Conservation (phyloP, 306 rosid species). For the Pyrus bretschneideri region DNA sequence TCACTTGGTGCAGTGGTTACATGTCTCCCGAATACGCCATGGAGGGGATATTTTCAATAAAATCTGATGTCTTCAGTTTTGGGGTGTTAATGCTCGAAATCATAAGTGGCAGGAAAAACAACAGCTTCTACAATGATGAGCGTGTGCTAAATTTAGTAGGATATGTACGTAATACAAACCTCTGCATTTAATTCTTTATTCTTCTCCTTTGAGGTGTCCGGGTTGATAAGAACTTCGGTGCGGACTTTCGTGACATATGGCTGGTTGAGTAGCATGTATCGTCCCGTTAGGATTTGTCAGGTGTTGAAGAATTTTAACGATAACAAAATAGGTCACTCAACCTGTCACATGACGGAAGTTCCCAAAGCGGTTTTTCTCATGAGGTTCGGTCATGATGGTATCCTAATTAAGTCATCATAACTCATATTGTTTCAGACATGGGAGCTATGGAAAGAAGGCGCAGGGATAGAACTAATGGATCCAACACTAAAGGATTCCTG, state of each 20-base stretch:
- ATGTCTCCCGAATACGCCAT: neutral
- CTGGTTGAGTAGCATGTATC: too few relatives aligned
- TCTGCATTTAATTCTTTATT: neutral
- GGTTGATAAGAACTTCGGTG: too few relatives aligned
- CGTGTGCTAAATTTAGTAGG: too few relatives aligned
- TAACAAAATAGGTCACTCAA: too few relatives aligned
- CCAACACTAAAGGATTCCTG: neutral
- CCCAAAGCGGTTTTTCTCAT: too few relatives aligned
- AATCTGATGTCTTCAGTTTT: constrained; percentile 1
- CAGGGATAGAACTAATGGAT: neutral
- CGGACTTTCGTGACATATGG: too few relatives aligned
- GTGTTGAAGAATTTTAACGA: too few relatives aligned
- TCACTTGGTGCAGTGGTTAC: neutral
- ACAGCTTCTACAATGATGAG: neutral
- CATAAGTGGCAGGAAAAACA: constrained; percentile 5
- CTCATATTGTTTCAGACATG: constrained; percentile 12
- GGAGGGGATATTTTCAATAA: neutral
- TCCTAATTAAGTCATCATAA: neutral
- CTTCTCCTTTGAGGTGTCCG: neutral
- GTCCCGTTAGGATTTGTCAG: too few relatives aligned
- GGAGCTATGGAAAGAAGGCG: neutral
- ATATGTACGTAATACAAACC: neutral
- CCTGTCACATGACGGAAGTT: too few relatives aligned
- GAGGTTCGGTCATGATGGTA: neutral
- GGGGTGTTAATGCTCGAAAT: constrained; percentile 7